Evolutionary conservation across 768 basidiomycete species (phyloP).

Genomic region (Mycena metata): DNA sequence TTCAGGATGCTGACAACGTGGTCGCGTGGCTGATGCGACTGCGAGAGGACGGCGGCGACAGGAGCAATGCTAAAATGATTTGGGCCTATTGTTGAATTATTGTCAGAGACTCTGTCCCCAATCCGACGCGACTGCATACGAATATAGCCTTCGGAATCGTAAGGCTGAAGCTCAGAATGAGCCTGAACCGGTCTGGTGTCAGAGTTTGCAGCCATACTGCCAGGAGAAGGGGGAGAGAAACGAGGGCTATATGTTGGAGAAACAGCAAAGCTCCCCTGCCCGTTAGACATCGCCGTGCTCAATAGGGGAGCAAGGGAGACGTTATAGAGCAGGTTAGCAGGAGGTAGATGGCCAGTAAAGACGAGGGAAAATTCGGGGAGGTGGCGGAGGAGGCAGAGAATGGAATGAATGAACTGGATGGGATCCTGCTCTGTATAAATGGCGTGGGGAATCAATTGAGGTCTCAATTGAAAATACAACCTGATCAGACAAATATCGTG

Average conservation of each 20-base stretch:
- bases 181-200: too few relatives aligned
- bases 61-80: too few relatives aligned
- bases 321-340: not conserved
- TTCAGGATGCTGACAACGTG: too few relatives aligned
- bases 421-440: constrained; percentile 5
- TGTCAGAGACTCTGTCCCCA: too few relatives aligned
- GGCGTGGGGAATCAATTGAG: constrained; percentile 17
- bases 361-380: too few relatives aligned
- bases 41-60: too few relatives aligned
- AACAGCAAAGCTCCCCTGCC: not conserved
- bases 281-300: not conserved
- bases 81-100: too few relatives aligned
- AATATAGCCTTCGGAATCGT: too few relatives aligned
- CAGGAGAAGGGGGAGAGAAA: not conserved
- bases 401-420: constrained; percentile 4
- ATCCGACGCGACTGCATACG: too few relatives aligned
- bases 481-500: constrained; percentile 16
- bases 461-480: constrained; percentile 8
- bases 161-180: too few relatives aligned
- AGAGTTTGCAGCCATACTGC: not conserved
- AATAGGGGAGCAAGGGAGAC: constrained; percentile 2
- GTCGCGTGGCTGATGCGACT: too few relatives aligned
- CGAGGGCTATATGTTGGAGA: not conserved
- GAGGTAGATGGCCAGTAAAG: constrained; percentile 13
- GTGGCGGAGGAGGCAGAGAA: constrained; percentile 13